A percentile compares a stretch with the other conserved stretches of the same genome.
These are phyloP conservation scores for Coniochaeta prunicola DNA, from an alignment of 2,329 filamentous ascomycete species.

Conservation along the genomic window DNA sequence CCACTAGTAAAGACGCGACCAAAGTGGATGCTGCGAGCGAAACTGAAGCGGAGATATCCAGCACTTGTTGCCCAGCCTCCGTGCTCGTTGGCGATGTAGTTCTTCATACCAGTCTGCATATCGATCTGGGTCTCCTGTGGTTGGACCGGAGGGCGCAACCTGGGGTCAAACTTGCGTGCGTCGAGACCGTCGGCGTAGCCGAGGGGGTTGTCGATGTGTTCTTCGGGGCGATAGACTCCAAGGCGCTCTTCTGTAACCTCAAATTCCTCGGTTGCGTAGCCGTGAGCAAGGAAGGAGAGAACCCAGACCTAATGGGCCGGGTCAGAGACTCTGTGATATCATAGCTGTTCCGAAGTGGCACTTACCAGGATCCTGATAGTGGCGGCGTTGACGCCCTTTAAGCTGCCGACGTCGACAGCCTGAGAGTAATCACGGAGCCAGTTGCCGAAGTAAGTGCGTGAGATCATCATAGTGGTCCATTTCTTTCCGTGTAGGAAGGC, in stretches of 20 bases:
- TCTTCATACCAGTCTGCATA: conserved; percentile 86
- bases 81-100: conserved; percentile 90
- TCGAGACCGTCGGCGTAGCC: conserved; percentile 83
- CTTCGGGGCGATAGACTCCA: conserved; percentile 73
- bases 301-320: conserved; percentile 55
- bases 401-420: conserved; percentile 70
- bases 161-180: conserved; percentile 72
- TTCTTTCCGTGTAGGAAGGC: conserved; percentile 75
- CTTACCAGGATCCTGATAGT: conserved; percentile 67
- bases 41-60: conserved; percentile 73
- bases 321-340: not conserved
- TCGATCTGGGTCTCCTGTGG: conserved; percentile 68
- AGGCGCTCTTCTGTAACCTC: conserved; percentile 76
- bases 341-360: not conserved
- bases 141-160: conserved; percentile 73
- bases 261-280: conserved; percentile 80
- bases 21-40: conserved; percentile 68
- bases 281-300: conserved; percentile 72
- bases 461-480: conserved; percentile 74
- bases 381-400: conserved; percentile 71
- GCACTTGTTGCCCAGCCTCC: conserved; percentile 86
- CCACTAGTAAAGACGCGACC: conserved; percentile 69
- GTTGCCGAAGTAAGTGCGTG: conserved; percentile 78
- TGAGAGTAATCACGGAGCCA: conserved; percentile 84
- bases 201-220: conserved; percentile 70